phyloP scores from a whole-genome alignment of 345 rosid genomes.

The Gossypium turneri region DNA sequence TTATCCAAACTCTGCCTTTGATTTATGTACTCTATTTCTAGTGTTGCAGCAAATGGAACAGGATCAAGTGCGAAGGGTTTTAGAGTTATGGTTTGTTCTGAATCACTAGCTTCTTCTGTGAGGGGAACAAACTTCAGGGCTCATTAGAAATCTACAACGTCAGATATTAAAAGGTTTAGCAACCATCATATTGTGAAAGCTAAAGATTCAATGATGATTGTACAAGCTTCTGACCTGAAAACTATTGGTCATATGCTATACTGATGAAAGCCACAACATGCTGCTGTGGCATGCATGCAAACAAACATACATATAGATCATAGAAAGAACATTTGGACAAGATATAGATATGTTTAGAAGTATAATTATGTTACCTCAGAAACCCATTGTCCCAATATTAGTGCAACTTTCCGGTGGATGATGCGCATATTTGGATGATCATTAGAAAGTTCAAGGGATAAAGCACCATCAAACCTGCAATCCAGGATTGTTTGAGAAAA shows the following conservation, averaged over 20 bases:
- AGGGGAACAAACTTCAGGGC: background rate
- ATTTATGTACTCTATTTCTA: background rate
- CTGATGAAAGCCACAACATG: conserved; percentile 6
- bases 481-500: conserved; percentile 6
- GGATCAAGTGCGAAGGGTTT: background rate
- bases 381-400: conserved; percentile 97
- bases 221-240: background rate
- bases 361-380: conserved; percentile 62
- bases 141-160: background rate
- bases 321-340: background rate
- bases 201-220: background rate
- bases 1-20: background rate
- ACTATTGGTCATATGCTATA: background rate
- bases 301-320: background rate
- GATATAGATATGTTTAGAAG: background rate
- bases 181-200: background rate
- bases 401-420: conserved; percentile 90
- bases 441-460: conserved; percentile 84
- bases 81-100: background rate
- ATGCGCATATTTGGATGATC: conserved; percentile 87
- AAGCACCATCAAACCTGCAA: conserved; percentile 90
- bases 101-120: background rate
- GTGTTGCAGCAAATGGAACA: background rate
- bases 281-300: background rate
- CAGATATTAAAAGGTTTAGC: background rate